A percentile compares a stretch with the other conserved stretches of the same genome.
Conservation (phyloP, 2,329 filamentous ascomycete species). For the Seiridium cupressi region DNA sequence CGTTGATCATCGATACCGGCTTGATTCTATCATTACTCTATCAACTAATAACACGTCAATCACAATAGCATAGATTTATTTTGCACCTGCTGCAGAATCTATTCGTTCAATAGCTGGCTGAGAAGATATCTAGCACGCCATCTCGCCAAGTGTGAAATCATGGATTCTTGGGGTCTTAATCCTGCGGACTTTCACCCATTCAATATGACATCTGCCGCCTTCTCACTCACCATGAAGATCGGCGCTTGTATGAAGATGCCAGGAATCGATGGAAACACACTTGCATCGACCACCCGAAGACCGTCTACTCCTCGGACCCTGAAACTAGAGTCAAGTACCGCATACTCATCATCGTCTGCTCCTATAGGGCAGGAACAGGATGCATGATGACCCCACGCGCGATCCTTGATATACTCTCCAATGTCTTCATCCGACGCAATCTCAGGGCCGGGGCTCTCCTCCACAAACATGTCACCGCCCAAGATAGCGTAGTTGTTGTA, state of each 20-base stretch:
- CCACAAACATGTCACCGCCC: slow-evolving; percentile 24
- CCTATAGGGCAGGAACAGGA: slow-evolving; percentile 21
- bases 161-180: too few relatives aligned
- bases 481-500: slow-evolving; percentile 32
- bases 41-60: too few relatives aligned
- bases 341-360: slow-evolving; percentile 45
- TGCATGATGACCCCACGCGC: slow-evolving; percentile 20
- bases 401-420: slow-evolving; percentile 15
- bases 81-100: too few relatives aligned
- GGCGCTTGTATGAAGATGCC: slow-evolving; percentile 24
- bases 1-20: too few relatives aligned
- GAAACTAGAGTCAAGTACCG: slow-evolving; percentile 50
- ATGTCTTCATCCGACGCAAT: slow-evolving; percentile 16
- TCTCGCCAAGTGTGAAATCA: too few relatives aligned
- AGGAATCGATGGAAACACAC: slow-evolving; percentile 49
- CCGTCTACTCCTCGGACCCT: slow-evolving; percentile 48
- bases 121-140: too few relatives aligned
- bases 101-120: too few relatives aligned
- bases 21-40: too few relatives aligned
- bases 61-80: too few relatives aligned
- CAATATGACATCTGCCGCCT: slow-evolving; percentile 23
- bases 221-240: slow-evolving; percentile 25
- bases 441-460: slow-evolving; percentile 12
- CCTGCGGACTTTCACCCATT: background rate
- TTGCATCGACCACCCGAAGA: slow-evolving; percentile 54